phyloP scores from a whole-genome alignment of 306 rosid species.

The Cicer cuneatum region DNA sequence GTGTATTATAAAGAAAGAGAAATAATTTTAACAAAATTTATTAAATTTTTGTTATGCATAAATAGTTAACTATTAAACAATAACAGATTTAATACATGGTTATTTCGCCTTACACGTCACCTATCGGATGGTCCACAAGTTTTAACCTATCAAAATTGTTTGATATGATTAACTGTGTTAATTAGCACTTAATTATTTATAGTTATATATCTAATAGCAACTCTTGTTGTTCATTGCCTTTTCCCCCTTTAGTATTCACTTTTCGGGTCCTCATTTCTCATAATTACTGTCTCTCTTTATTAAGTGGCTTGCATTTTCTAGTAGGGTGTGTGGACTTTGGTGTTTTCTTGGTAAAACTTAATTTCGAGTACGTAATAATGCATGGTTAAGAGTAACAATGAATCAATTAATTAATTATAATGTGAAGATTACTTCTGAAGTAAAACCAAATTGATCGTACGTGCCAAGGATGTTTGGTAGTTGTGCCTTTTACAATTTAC shows the following conservation, averaged over 20 bases:
- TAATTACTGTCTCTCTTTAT: conserved; percentile 61
- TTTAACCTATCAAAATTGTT: conserved; percentile 21
- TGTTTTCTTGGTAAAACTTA: conserved; percentile 48
- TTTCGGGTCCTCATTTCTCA: conserved; percentile 49
- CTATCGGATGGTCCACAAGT: conserved; percentile 49
- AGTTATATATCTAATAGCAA: no score
- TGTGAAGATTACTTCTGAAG: conserved; percentile 55
- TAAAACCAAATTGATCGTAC: conserved; percentile 40
- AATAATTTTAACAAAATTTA: no score
- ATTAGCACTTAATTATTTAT: no score
- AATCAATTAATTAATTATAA: conserved; percentile 51
- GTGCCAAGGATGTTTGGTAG: conserved; percentile 51
- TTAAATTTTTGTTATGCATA: no score
- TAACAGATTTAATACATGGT: not conserved
- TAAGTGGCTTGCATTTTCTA: conserved; percentile 53
- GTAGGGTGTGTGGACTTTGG: conserved; percentile 43
- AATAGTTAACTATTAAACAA: no score
- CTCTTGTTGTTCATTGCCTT: not conserved
- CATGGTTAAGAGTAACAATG: conserved; percentile 44
- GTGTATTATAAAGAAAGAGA: no score
- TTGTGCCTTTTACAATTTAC: not conserved
- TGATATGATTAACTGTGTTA: conserved; percentile 15
- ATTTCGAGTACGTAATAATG: conserved; percentile 51
- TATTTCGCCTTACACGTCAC: conserved; percentile 35
- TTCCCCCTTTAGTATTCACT: not conserved